Evolutionary conservation across 108 stramenopile genomes (phyloP).

Genomic region (Discostella pseudostelligera): DNA sequence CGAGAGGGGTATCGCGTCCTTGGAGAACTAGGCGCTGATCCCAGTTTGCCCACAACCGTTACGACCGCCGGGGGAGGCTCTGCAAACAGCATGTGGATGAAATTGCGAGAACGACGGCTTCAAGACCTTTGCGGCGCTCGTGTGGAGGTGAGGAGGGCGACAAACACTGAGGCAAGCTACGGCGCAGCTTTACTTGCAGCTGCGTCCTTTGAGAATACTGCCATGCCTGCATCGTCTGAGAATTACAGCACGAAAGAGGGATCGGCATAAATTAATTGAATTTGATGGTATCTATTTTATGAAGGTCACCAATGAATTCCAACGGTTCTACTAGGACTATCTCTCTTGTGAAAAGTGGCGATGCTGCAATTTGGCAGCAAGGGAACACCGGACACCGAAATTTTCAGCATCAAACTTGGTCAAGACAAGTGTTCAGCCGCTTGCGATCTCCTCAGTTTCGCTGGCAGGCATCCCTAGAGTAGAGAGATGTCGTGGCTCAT

Average conservation of each 20-base stretch:
- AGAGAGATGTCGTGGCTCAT: no score
- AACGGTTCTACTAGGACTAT: no score
- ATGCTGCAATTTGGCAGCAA: no score
- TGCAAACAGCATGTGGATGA: conserved; percentile 78
- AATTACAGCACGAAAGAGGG: no score
- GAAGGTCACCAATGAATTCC: neutral
- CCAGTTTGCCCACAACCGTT: conserved; percentile 52
- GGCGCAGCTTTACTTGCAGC: conserved; percentile 90
- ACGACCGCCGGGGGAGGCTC: conserved; percentile 88
- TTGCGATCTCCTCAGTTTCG: no score
- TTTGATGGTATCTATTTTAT: neutral
- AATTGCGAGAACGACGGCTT: conserved; percentile 72
- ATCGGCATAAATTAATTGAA: neutral
- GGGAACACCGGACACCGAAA: no score
- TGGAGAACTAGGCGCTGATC: conserved; percentile 81
- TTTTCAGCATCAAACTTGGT: no score
- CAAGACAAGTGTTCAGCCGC: neutral
- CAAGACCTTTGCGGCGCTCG: conserved; percentile 28
- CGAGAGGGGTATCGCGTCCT: conserved; percentile 73
- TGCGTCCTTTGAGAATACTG: conserved; percentile 44
- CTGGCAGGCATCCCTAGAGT: no score
- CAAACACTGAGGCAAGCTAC: conserved; percentile 84
- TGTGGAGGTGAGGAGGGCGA: conserved; percentile 61
- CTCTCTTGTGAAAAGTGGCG: no score
- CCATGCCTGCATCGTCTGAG: neutral